Conservation (phyloP, 148 eudicot genomes). For the Silene conica region DNA sequence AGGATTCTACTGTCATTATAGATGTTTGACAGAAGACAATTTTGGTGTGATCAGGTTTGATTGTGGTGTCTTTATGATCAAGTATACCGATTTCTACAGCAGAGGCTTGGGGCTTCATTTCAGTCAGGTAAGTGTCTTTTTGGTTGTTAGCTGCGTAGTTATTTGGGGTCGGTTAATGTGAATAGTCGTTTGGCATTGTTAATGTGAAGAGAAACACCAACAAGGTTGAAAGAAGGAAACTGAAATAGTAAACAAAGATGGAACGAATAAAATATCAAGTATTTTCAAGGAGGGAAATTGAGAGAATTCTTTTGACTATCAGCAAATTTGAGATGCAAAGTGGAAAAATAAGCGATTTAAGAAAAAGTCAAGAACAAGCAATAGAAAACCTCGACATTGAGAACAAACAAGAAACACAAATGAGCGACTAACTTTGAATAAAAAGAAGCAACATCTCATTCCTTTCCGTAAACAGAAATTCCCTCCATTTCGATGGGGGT, state of each 20-base stretch:
- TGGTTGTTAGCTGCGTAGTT: neutral
- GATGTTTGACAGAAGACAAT: conserved; percentile 8
- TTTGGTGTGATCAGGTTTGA: conserved; percentile 58
- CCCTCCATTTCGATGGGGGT: neutral
- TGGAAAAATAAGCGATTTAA: neutral
- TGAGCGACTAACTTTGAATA: neutral
- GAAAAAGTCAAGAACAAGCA: neutral
- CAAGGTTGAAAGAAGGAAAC: neutral
- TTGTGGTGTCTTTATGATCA: conserved; percentile 96
- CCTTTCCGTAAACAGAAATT: too few species aligned
- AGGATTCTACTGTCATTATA: neutral
- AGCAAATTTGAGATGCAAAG: neutral
- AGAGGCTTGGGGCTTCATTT: conserved; percentile 78
- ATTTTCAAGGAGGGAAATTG: neutral
- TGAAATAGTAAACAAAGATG: neutral
- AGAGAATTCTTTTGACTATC: neutral
- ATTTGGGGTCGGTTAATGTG: neutral
- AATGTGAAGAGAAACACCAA: neutral
- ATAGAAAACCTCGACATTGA: neutral
- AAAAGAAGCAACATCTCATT: neutral
- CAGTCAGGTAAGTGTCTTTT: conserved; percentile 52
- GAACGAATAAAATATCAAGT: neutral
- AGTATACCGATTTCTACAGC: conserved; percentile 91
- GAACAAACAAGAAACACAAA: neutral
- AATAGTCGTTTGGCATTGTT: neutral